Base-by-base conservation (phyloP, 1,284 basidiomycete species). In the Neonothopanus nambi region DNA sequence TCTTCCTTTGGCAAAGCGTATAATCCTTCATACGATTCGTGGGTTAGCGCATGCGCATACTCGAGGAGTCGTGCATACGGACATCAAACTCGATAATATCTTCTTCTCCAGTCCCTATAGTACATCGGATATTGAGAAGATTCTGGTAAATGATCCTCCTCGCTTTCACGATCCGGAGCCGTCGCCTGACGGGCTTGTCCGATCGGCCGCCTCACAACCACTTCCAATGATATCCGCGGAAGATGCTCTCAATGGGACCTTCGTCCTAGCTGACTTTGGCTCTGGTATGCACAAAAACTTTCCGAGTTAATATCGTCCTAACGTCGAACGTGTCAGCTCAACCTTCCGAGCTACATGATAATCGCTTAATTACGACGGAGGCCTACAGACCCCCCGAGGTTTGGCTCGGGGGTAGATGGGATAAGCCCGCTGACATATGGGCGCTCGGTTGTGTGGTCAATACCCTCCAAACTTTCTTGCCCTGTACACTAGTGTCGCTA, bases 391-490 rank as follows among this genome's bases (percentile, higher is more conserved):
- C 69, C n/a, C 69, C 69, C 3, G 69, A 70, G 54, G 57, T 65
- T 12, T 41, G 62, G 39, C 52, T 71, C 11, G 57, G 55, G 5
- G 64, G 63, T 11, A 46, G 52, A 45, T 70, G 67, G 67, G 59
- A 69, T 51, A 58, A 59, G 52, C 60, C 58, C 20, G 64, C 63
- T 8, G 69, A 71, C 50, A 69, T 70, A 17, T 70, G 69, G 69
- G 54, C 66, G 15, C 66, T 66, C 51, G 69, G 69, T 20, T 70
- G 66, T 50, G 47, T 68, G 44, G 68, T 67, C n/a, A 61, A n/a
- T n/a, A n/a, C n/a, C n/a, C n/a, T n/a, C n/a, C n/a, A n/a, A n/a
- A n/a, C n/a, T n/a, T n/a, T n/a, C n/a, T n/a, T n/a, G n/a, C n/a
- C n/a, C n/a, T n/a, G n/a, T n/a, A n/a, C n/a, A n/a, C n/a, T n/a